Percentiles rank a stretch among this genome's conserved stretches.
These are phyloP conservation scores for Ophiostoma sp. DNA, from an alignment of 2,329 filamentous ascomycete species.

Conservation along the genomic window DNA sequence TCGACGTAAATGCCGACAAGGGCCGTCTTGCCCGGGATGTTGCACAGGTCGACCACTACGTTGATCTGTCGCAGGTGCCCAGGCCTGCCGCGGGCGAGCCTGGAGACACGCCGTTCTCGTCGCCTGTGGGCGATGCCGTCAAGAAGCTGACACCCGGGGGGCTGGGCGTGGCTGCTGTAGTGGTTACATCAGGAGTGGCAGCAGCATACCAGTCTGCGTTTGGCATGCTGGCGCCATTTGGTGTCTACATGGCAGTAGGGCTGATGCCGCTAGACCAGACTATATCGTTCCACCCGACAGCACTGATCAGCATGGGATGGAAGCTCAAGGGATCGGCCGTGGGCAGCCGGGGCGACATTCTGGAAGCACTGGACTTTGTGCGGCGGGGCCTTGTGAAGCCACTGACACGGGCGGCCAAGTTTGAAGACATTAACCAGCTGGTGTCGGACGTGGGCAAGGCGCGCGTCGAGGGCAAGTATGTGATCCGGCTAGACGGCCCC, in stretches of 20 bases:
- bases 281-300: conserved; percentile 35
- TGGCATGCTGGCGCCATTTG: conserved; percentile 36
- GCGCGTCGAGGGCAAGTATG: conserved; percentile 27
- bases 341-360: conserved; percentile 37
- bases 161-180: conserved; percentile 30
- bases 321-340: conserved; percentile 36
- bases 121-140: conserved; percentile 29
- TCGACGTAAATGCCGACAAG: conserved; percentile 36
- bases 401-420: conserved; percentile 29
- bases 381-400: conserved; percentile 34
- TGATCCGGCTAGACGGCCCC: conserved; percentile 26
- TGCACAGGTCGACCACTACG: conserved; percentile 37
- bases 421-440: conserved; percentile 29
- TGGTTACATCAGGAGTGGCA: conserved; percentile 33
- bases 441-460: conserved; percentile 25
- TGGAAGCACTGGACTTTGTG: conserved; percentile 40
- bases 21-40: conserved; percentile 28
- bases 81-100: conserved; percentile 17
- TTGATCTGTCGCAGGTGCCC: conserved; percentile 32
- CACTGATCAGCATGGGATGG: conserved; percentile 36
- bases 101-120: conserved; percentile 20
- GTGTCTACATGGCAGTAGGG: conserved; percentile 39
- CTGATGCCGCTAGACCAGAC: conserved; percentile 32
- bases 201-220: conserved; percentile 36
- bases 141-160: conserved; percentile 29